These are phyloP conservation scores for Pythium monospermum DNA, from an alignment of 352 stramenopile species.

Conservation along the genomic window DNA sequence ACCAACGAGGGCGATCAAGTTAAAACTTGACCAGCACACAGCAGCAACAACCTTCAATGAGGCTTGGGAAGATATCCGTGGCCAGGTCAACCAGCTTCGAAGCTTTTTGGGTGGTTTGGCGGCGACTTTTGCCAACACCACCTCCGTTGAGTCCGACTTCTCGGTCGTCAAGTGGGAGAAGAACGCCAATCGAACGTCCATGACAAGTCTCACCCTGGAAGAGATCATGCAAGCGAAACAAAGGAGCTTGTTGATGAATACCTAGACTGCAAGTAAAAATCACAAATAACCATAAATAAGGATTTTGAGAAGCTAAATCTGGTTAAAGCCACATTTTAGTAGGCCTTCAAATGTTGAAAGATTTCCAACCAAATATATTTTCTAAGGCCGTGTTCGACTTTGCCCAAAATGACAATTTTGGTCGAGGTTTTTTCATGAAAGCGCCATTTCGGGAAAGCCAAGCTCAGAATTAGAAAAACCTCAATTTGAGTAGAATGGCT, in stretches of 20 bases:
- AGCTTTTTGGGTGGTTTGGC: neutral
- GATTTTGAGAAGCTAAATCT: neutral
- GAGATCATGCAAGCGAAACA: neutral
- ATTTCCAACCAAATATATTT: no score
- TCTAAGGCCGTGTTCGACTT: no score
- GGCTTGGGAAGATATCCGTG: neutral
- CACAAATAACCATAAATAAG: conserved; percentile 1
- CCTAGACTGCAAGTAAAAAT: neutral
- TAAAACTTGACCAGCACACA: neutral
- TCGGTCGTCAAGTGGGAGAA: neutral
- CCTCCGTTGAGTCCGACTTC: neutral
- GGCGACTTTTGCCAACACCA: neutral
- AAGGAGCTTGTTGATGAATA: neutral
- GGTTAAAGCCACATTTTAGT: no score
- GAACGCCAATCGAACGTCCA: neutral
- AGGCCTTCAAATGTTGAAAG: no score
- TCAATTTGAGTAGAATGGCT: no score
- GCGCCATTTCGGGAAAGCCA: no score
- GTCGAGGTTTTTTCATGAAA: no score
- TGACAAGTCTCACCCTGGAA: neutral
- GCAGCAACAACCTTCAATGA: neutral
- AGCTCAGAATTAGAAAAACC: no score
- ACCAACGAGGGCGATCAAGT: neutral
- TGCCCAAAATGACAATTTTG: no score
- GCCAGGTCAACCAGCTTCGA: neutral